Evolutionary conservation across 345 rosid species (phyloP).

Genomic region (Corchorus capsularis): DNA sequence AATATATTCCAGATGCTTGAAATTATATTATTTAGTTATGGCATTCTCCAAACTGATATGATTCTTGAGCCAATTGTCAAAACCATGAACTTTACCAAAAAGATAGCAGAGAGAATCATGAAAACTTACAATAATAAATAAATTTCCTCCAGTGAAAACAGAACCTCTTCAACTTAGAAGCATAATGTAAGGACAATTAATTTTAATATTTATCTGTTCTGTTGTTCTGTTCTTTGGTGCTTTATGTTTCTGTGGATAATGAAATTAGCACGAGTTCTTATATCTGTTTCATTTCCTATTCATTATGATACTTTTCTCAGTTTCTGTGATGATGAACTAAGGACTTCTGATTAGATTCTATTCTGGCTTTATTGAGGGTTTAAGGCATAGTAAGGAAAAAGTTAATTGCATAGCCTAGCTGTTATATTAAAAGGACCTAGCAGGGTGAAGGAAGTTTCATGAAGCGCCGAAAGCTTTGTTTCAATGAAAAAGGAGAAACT

Average conservation of each 20-base stretch:
- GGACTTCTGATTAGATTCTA: background rate
- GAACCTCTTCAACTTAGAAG: background rate
- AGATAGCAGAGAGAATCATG: slow-evolving; percentile 28
- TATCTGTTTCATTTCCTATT: background rate
- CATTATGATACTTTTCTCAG: background rate
- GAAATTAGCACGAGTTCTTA: background rate
- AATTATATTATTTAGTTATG: slow-evolving; percentile 21
- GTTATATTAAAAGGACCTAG: no score
- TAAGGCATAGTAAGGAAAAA: background rate
- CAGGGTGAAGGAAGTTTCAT: background rate
- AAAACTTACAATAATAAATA: background rate
- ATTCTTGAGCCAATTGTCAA: slow-evolving; percentile 31
- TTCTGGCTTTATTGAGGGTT: background rate
- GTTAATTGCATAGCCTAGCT: background rate
- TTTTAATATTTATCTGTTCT: background rate
- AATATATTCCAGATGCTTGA: slow-evolving; percentile 35
- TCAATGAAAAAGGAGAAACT: background rate
- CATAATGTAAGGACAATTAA: background rate
- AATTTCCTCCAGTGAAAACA: no score
- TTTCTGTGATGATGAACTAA: background rate
- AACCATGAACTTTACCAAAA: slow-evolving; percentile 21
- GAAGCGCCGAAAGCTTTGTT: slow-evolving; percentile 12
- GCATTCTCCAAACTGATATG: slow-evolving; percentile 17
- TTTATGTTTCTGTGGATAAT: background rate
- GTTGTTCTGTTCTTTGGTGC: background rate